A percentile compares a stretch with the other conserved stretches of the same genome.
phyloP scores from a whole-genome alignment of 108 stramenopile genomes.

The Cyclotella cryptica region DNA sequence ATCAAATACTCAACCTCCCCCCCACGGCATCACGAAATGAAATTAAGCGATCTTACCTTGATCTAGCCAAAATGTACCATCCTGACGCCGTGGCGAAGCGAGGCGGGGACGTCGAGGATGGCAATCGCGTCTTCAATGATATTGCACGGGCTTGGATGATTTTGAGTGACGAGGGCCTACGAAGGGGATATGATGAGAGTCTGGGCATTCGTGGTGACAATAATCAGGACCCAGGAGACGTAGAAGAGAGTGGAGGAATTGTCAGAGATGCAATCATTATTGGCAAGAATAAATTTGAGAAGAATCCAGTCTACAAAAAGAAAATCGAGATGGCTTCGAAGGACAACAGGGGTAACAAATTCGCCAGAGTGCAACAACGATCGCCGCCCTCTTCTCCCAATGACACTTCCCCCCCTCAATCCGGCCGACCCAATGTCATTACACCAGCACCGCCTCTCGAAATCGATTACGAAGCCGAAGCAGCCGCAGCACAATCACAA shows the following conservation, averaged over 20 bases:
- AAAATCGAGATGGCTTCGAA: conserved; percentile 8
- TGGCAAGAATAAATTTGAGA: conserved; percentile 27
- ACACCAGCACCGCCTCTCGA: conserved; percentile 16
- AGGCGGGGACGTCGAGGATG: conserved; percentile 16
- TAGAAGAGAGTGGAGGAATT: conserved; percentile 20
- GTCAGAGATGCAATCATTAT: conserved; percentile 16
- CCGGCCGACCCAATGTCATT: not conserved
- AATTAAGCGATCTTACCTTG: conserved; percentile 35
- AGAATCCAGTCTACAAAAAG: conserved; percentile 35
- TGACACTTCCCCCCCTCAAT: too few species aligned
- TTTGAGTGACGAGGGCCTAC: conserved; percentile 32
- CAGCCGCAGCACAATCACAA: not conserved
- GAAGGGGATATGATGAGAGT: conserved; percentile 32
- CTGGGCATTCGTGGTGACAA: conserved; percentile 20
- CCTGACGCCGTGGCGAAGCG: conserved; percentile 24
- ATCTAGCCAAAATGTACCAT: conserved; percentile 27
- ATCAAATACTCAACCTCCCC: conserved; percentile 41
- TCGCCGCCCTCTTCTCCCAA: too few species aligned
- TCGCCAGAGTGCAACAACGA: not conserved
- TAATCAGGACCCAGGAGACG: conserved; percentile 25
- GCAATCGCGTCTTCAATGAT: conserved; percentile 31
- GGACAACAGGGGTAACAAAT: not conserved
- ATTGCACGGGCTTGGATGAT: conserved; percentile 54
- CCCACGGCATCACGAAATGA: conserved; percentile 37
- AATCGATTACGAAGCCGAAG: conserved; percentile 38